Evolutionary conservation across 257 asterid species (phyloP).

Genomic region (Nemophila menziesii): DNA sequence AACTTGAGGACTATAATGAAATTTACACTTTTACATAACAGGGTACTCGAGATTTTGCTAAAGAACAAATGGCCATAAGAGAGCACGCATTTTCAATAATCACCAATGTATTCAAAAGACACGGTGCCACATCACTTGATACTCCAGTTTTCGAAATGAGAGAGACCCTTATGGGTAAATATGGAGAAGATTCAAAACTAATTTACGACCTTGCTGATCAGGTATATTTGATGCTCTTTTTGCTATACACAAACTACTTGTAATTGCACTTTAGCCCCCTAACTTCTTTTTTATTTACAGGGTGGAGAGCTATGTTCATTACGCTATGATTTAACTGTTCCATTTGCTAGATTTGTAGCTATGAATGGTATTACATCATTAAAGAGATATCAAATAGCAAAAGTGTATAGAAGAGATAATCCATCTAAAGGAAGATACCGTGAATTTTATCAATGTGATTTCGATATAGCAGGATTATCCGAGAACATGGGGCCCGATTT

Average conservation of each 20-base stretch:
- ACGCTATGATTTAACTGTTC: constrained; percentile 94
- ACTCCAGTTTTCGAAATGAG: constrained; percentile 92
- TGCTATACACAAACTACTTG: too few relatives aligned
- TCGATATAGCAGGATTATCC: constrained; percentile 87
- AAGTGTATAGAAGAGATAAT: constrained; percentile 91
- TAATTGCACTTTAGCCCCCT: too few relatives aligned
- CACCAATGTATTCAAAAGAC: constrained; percentile 74
- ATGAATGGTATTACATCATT: constrained; percentile 82
- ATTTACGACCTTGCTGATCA: constrained; percentile 96
- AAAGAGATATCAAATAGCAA: constrained; percentile 93
- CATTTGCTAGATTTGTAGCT: constrained; percentile 85
- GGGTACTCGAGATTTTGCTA: constrained; percentile 96
- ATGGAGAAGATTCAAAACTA: constrained; percentile 95
- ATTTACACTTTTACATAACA: constrained; percentile 10
- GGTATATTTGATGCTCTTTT: constrained; percentile 26
- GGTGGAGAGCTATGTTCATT: constrained; percentile 98
- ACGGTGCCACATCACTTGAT: constrained; percentile 82
- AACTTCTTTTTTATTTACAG: constrained; percentile 26
- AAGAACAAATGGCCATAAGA: constrained; percentile 83
- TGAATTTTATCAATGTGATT: constrained; percentile 93
- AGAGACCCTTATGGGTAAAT: constrained; percentile 94
- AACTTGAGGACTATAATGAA: not conserved
- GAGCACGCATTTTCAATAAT: constrained; percentile 67
- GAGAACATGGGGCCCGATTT: constrained; percentile 95
- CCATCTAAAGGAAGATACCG: constrained; percentile 96